Evolutionary conservation across 345 rosid species (phyloP).

Genomic region (Triadica sebifera): DNA sequence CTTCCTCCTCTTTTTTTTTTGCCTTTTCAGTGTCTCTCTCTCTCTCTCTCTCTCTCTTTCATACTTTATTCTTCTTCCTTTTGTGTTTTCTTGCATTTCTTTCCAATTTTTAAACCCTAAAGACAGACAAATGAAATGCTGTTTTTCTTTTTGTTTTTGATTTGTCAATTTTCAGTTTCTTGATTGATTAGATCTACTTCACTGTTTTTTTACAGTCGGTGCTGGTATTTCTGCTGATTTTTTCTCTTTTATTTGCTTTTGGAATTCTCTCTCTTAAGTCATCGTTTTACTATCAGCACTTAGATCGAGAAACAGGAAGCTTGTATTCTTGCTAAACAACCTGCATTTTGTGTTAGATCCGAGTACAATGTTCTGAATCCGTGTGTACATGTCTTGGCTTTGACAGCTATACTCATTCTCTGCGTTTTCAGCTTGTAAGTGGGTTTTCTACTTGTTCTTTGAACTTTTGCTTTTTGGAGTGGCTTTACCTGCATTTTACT

Average conservation of each 20-base stretch:
- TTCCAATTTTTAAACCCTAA: background rate
- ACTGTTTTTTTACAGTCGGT: background rate
- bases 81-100: no score
- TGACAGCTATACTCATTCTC: background rate
- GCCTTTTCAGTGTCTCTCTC: background rate
- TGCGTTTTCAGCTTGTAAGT: conserved; percentile 1
- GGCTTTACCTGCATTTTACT: background rate
- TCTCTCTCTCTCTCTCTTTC: no score
- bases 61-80: no score
- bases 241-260: background rate
- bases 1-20: background rate
- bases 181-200: conserved; percentile 1
- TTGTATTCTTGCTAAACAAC: conserved; percentile 2
- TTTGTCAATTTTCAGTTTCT: background rate
- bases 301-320: background rate
- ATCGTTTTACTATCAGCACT: background rate
- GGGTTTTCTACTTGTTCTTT: background rate
- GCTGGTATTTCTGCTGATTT: background rate
- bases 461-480: background rate
- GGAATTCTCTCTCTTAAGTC: background rate
- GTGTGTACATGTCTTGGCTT: background rate
- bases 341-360: conserved; percentile 9
- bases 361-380: background rate
- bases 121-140: background rate
- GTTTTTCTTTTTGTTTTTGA: background rate